Percentiles rank a stretch among this genome's conserved stretches.
Evolutionary conservation across 1,284 basidiomycete genomes (phyloP).

Genomic region (Ceratobasidium sp.): DNA sequence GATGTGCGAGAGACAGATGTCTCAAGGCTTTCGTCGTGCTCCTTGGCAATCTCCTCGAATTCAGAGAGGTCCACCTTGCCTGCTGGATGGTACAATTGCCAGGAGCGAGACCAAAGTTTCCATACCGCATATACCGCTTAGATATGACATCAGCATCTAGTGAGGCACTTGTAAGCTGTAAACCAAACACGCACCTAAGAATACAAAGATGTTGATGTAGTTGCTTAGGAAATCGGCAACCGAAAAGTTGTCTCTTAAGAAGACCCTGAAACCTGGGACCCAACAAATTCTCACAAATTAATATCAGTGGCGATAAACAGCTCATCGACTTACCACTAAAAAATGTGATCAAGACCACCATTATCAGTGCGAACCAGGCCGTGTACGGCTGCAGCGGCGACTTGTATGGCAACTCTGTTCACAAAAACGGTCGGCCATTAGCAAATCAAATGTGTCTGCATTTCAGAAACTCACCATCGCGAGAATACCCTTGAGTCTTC

Average conservation of each 20-base stretch:
- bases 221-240: constrained; percentile 39
- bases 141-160: background rate
- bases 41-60: constrained; percentile 20
- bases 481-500: constrained; percentile 43
- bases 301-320: background rate
- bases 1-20: constrained; percentile 2
- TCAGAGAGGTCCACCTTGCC: constrained; percentile 30
- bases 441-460: background rate
- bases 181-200: constrained; percentile 36
- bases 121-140: constrained; percentile 18
- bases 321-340: constrained; percentile 39
- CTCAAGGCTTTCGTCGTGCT: constrained; percentile 7
- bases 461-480: constrained; percentile 36
- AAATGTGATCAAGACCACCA: constrained; percentile 39
- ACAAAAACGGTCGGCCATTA: constrained; percentile 9
- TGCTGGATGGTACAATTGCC: constrained; percentile 21
- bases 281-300: background rate
- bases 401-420: constrained; percentile 47
- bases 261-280: constrained; percentile 41
- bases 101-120: constrained; percentile 25
- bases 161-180: background rate
- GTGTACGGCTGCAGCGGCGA: constrained; percentile 50
- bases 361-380: constrained; percentile 43
- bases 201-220: constrained; percentile 41
- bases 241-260: constrained; percentile 40